Evolutionary conservation across 148 eudicot genomes (phyloP), one percentile per base, ranked within the genome.

Genomic region (Rhododendron molle): DNA sequence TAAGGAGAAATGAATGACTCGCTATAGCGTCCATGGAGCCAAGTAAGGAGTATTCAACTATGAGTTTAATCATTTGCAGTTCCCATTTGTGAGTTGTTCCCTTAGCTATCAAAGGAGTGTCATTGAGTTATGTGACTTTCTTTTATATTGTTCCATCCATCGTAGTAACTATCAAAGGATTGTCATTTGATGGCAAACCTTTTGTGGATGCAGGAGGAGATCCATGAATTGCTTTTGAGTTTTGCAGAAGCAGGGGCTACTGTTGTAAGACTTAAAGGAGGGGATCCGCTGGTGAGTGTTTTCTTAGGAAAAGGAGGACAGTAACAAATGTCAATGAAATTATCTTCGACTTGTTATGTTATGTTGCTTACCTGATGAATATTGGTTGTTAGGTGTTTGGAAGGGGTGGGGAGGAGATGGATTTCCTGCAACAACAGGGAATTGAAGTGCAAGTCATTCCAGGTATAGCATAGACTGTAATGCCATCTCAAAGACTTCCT

Each of bases 371-470:
- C 58, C 32, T 30, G 26, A 80, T 56, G 15, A 40, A 30, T 50
- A 46, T 52, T 40, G 16, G 54, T 87, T 72, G 20, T 28, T 85
- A 89, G 97, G 95, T 97, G 60, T 97, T 97, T 88, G 99, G 99
- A 77, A 91, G 99, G 72, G 99, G 99, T 87, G 99, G 99, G 46
- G 98, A 97, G 89, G 99, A 97, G 93, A 95, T 97, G 98, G 99
- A 97, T 87, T 97, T 95, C 89, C 89, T 97, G 85, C 96, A 93
- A 85, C 95, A 93, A 85, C 91, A 97, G 79, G 99, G 99, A 56
- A 93, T 97, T 88, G 92, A 92, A 80, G 99, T 97, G 11, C 95
- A 93, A 92, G 98, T 97, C 77, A 91, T 97, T 90, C 99, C 99
- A 49, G 99, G 98, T 96, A 50, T 32, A 32, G 34, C 34, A 32